phyloP scores from a whole-genome alignment of 23 red algal species.

The Gracilaria gracilis region DNA sequence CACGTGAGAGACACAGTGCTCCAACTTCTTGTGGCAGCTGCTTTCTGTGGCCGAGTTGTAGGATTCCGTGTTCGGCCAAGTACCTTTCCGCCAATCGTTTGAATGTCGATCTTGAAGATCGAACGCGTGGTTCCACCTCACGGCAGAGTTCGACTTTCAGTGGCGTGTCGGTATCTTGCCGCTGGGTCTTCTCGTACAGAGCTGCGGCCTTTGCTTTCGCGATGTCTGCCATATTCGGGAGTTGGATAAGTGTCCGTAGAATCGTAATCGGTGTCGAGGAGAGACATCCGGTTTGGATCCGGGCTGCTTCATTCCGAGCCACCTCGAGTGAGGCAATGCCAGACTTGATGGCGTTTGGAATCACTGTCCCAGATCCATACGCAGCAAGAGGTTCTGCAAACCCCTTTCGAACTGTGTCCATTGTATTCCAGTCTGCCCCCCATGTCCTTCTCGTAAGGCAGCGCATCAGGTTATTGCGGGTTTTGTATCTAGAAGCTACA shows the following conservation, averaged over 20 bases:
- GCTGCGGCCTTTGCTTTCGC: neutral
- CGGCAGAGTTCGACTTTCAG: neutral
- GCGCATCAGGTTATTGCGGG: neutral
- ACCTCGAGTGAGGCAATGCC: neutral
- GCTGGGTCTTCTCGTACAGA: neutral
- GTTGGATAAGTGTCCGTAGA: neutral
- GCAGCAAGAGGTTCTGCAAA: no score
- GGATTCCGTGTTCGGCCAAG: neutral
- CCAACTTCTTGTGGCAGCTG: no score
- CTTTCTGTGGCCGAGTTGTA: neutral
- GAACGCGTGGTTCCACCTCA: no score
- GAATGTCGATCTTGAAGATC: no score
- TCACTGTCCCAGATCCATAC: no score
- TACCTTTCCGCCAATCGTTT: neutral
- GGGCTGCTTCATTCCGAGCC: neutral
- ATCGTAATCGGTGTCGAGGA: neutral
- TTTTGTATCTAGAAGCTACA: neutral
- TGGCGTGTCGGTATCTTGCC: neutral
- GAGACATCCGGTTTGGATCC: constrained; percentile 24
- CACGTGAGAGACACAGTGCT: no score
- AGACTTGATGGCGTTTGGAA: neutral
- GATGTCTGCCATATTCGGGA: neutral
- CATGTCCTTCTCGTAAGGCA: neutral
- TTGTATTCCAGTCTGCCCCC: neutral
- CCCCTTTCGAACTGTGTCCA: no score